Evolutionary conservation across 768 basidiomycete genomes (phyloP).

Genomic region (Termitomyces sp.): DNA sequence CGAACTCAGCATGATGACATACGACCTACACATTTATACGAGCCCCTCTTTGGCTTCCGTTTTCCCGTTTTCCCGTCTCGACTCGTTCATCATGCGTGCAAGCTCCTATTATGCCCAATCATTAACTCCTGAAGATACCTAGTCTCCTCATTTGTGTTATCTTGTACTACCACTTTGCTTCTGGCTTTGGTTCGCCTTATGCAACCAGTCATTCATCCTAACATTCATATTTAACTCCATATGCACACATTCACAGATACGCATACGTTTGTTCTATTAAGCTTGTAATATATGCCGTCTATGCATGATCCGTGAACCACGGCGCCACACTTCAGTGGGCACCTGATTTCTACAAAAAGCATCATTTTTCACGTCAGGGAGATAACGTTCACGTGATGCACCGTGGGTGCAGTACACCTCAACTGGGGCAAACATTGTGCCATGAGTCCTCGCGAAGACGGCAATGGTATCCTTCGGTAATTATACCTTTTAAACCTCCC

Average conservation of each 20-base stretch:
- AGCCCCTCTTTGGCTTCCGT: not conserved
- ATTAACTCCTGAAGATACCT: not conserved
- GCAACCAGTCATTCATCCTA: not conserved
- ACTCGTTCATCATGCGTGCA: not conserved
- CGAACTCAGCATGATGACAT: not conserved
- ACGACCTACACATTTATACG: not conserved
- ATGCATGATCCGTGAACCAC: not conserved
- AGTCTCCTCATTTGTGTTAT: not conserved
- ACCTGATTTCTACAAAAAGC: too few relatives aligned
- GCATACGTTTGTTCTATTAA: not conserved
- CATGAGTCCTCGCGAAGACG: too few relatives aligned
- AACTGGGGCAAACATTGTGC: too few relatives aligned
- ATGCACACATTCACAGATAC: not conserved
- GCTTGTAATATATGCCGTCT: not conserved
- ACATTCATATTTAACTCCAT: not conserved
- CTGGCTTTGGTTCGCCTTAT: not conserved
- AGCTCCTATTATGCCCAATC: not conserved
- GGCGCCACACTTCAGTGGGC: not conserved
- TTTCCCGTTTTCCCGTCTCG: not conserved
- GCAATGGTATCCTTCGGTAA: too few relatives aligned
- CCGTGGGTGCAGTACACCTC: too few relatives aligned
- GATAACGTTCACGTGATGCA: too few relatives aligned
- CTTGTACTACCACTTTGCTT: not conserved
- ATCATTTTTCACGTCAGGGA: too few relatives aligned
- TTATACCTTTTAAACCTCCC: too few relatives aligned